Base-by-base conservation (phyloP, 2,329 filamentous ascomycete genomes). In the Trichoderma koningii region DNA sequence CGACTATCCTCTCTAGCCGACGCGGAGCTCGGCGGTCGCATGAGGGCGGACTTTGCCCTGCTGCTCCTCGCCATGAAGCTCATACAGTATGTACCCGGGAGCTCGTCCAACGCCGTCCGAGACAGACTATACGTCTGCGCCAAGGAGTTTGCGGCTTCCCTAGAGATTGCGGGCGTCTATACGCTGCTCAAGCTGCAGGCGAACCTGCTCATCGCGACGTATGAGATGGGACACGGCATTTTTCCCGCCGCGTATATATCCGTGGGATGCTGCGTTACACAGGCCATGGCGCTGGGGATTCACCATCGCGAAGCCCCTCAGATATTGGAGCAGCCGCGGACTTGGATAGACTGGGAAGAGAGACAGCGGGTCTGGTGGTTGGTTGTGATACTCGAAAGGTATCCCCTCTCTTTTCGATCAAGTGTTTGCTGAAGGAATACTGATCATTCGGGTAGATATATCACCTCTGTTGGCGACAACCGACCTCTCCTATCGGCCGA, bases 181-280 rank as follows among this genome's bases (percentile, higher is more conserved):
- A 73, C 71, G 34, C 64, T 74, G 14, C 59, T 68, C n/a, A 65
- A 71, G 5, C 68, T 76, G 7, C 70, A 75, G 47, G 69, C 71
- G 2, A 47, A 70, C 21, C 64, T 77, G 12, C 66, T 78, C 7
- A 66, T 76, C 7, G 68, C 73, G 1, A 21, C 72, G 1, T 77
- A 76, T 64, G 75, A 77, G 68, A 68, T 76, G n/a, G 71, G 73
- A 2, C 75, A 77, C 47, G 74, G 70, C 10, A 72, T 77, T 42
- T 75, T 74, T 26, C 75, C 76, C 1, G 70, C 73, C 1, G 75
- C 71, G 0, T 77, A 73, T 52, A 57, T 76, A 28, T 72, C 69
- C 1, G 64, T 73, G 10, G 72, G 75, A 6, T 71, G 72, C 45
- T 72, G 74, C 64, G 69, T 71, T 7, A 66, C 70, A 4, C 67